Evolutionary conservation across 2,329 filamentous ascomycete genomes (phyloP).

Genomic region (Fusarium pseudocircinatum): DNA sequence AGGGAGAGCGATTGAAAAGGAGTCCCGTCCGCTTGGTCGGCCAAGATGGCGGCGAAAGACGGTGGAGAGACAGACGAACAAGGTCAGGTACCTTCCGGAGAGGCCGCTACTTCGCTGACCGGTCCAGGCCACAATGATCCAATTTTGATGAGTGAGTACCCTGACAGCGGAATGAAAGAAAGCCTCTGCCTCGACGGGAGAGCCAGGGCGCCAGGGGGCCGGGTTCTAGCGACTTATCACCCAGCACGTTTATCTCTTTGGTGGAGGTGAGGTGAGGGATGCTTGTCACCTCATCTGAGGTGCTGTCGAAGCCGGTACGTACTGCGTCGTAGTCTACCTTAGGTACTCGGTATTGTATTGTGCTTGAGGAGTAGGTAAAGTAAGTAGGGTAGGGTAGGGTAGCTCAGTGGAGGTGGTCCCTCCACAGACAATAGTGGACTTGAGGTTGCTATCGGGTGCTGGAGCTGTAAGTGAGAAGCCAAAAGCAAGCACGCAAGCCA

Average conservation of each 20-base stretch:
- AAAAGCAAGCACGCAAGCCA: constrained; percentile 10
- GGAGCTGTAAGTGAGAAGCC: constrained; percentile 1
- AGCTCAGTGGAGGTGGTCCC: background rate
- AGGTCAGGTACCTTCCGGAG: constrained; percentile 32
- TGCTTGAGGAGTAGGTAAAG: background rate
- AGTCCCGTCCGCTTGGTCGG: constrained; percentile 20
- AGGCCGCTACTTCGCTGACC: constrained; percentile 34
- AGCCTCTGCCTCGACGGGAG: constrained; percentile 23
- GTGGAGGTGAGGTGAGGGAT: constrained; percentile 18
- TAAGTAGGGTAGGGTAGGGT: background rate
- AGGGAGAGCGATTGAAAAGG: constrained; percentile 29
- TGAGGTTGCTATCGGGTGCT: constrained; percentile 11
- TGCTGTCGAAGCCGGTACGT: constrained; percentile 8
- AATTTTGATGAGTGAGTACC: constrained; percentile 30
- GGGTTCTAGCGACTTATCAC: constrained; percentile 23
- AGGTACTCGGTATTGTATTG: background rate
- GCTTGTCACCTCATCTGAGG: constrained; percentile 10
- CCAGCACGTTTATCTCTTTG: constrained; percentile 29
- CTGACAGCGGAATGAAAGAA: constrained; percentile 31
- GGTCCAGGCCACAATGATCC: constrained; percentile 35
- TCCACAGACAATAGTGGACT: constrained; percentile 17
- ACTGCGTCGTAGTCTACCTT: background rate
- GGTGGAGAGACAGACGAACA: constrained; percentile 23
- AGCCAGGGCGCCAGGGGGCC: constrained; percentile 2
- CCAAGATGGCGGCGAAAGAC: constrained; percentile 34